Base-by-base conservation (phyloP, 129 eudicot genomes). In the Dittrichia graveolens region DNA sequence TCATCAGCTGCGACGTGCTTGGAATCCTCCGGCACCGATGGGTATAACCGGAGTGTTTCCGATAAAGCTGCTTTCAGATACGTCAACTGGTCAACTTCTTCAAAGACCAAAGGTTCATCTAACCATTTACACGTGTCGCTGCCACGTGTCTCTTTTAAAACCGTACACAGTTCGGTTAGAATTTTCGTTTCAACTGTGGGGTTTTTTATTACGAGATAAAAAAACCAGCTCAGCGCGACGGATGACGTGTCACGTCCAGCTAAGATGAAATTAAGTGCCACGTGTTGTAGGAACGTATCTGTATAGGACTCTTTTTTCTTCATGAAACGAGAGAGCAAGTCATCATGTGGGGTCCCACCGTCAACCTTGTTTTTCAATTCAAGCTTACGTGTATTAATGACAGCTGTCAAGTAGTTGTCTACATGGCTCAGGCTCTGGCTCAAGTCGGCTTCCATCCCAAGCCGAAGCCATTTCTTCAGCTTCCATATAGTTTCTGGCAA, bases 201-300 rank as follows among this genome's bases (percentile, higher is more conserved):
- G 75, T 77, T 81, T 31, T 38, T 75, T 1, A 75, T 83, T 5
- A 89, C 89, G 0, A 85, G 77, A 77, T 81, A 89, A 59, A 89
- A 89, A 66, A 89, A 89, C 96, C 96, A 89, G 74, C 96, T 89
- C 18, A 89, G 84, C 40, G 96, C 96, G 2, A 89, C 96, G 0
- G 96, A 89, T 60, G 96, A 86, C 38, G 96, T 89, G 87, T 89
- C 96, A 12, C 91, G 92, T 46, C 96, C 96, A 67, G 96, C 96
- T 77, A 89, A 49, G 84, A 89, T 85, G 79, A 89, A 89, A 44
- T 89, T 89, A n/a, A 89, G 89, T 16, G 82, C 91, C 79, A 89
- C 91, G 16, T 85, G 89, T 72, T 84, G 87, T 15, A 86, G 82
- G 59, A 89, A 89, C 1, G 82, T 38, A 59, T 89, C 85, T 1